Percentiles rank a stretch among this genome's conserved stretches.
Evolutionary conservation across 1,139 yeast species (phyloP).

Genomic region (Scheffersomyces illinoinensis): DNA sequence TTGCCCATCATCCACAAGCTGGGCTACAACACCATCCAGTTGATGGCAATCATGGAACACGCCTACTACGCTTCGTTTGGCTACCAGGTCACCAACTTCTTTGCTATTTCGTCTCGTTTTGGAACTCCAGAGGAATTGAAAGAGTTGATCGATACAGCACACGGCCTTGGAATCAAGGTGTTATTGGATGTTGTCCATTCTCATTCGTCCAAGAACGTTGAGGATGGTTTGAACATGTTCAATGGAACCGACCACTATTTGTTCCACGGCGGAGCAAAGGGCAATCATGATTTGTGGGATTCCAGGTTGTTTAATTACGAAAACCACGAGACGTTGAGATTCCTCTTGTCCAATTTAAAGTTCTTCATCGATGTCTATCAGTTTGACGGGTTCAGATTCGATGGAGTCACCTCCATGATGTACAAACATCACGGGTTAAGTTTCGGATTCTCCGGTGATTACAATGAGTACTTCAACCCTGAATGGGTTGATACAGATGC

Average conservation of each 20-base stretch:
- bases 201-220: slow-evolving; percentile 91
- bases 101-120: slow-evolving; percentile 83
- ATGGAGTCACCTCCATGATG: slow-evolving; percentile 94
- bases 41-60: slow-evolving; percentile 99
- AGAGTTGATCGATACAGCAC: slow-evolving; percentile 89
- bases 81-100: slow-evolving; percentile 90
- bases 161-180: slow-evolving; percentile 82
- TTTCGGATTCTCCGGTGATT: slow-evolving; percentile 87
- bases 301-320: slow-evolving; percentile 91
- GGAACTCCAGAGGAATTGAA: slow-evolving; percentile 96
- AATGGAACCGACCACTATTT: slow-evolving; percentile 96
- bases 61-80: slow-evolving; percentile 98
- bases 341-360: slow-evolving; percentile 82
- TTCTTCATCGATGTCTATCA: slow-evolving; percentile 79
- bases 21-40: slow-evolving; percentile 90
- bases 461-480: slow-evolving; percentile 83
- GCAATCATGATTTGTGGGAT: slow-evolving; percentile 92
- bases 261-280: slow-evolving; percentile 85
- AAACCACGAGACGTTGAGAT: slow-evolving; percentile 84
- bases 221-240: slow-evolving; percentile 89
- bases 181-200: slow-evolving; percentile 92
- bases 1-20: slow-evolving; percentile 82
- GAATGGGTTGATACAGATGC: slow-evolving; percentile 88
- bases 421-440: slow-evolving; percentile 92
- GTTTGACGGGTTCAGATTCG: slow-evolving; percentile 95